Evolutionary conservation across 1,284 basidiomycete genomes (phyloP), one percentile per base, ranked within the genome.

Genomic region (Apiotrichum sp.): DNA sequence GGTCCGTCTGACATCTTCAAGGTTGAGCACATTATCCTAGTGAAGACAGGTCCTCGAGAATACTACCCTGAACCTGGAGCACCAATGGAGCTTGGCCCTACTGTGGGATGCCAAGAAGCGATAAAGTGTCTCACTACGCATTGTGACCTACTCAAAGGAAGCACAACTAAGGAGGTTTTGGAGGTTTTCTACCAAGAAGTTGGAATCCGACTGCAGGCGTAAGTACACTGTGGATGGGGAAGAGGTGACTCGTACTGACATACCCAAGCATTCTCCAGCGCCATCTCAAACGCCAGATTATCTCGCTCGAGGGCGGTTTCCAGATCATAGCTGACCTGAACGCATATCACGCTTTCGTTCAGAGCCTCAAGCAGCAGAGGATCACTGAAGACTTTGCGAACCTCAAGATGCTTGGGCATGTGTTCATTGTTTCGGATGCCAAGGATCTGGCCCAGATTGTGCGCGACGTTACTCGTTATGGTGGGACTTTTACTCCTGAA

Each of bases 151-250:
- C 78, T 98, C 45, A 87, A 87, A 62, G 93, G 93, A 0, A 96
- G 89, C 62, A 93, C 95, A 35, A 93, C 89, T 69, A 90, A 92
- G 72, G 93, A 97, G 62, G 91, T 98, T 2, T 78, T 98, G 22
- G 95, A 98, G 66, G 93, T 98, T 1, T 98, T 98, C 74, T 91
- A 98, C 71, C 88, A 95, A 75, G 95, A 99, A 75, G 88, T 98
- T 47, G 93, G 93, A 1, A 86, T 96, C 58, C 84, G 96, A 31
- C 75, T 98, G 16, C 88, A 96, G 68, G 85, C 83, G 93, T 96
- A 57, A 67, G 82, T 77, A 22, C 22, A 22, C 22, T 22, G 22
- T 22, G 22, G 22, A 22, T 22, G 22, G 22, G 22, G 22, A 22
- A 22, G 22, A 22, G 22, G 22, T 22, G 22, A 22, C 22, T 22